Evolutionary conservation across 306 rosid genomes (phyloP).

Genomic region (Acacia melanoxylon): DNA sequence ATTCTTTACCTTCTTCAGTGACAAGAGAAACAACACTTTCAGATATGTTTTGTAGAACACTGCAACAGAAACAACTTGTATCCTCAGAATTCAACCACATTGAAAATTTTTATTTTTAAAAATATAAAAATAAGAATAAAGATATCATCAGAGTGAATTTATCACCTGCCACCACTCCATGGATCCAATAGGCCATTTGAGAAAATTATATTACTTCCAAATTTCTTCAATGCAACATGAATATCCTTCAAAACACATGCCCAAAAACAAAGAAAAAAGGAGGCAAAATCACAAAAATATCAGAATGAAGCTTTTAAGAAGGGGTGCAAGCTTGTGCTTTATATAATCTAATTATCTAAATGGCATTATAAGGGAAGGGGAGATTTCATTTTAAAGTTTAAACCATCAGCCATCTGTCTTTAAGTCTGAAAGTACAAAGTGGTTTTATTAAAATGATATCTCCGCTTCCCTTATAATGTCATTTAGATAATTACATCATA

Average conservation of each 20-base stretch:
- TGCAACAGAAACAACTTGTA: constrained; percentile 43
- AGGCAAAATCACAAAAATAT: constrained; percentile 20
- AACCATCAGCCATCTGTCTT: background rate
- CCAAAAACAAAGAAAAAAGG: constrained; percentile 24
- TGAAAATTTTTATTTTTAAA: background rate
- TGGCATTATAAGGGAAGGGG: constrained; percentile 17
- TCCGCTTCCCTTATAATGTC: constrained; percentile 15
- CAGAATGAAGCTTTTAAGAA: constrained; percentile 14
- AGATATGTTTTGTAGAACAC: constrained; percentile 74
- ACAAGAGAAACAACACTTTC: constrained; percentile 71
- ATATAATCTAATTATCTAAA: background rate
- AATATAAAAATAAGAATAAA: constrained; percentile 4
- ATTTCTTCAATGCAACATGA: constrained; percentile 47
- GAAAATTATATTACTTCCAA: constrained; percentile 88
- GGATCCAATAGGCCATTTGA: constrained; percentile 88
- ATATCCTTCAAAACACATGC: constrained; percentile 51
- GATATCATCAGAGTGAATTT: constrained; percentile 5
- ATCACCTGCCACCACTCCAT: constrained; percentile 93
- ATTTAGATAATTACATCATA: background rate
- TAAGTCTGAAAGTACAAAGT: background rate
- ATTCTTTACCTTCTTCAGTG: constrained; percentile 65
- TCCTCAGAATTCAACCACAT: constrained; percentile 15
- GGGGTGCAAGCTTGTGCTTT: constrained; percentile 2
- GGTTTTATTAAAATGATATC: constrained; percentile 1
- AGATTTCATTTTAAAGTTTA: constrained; percentile 10